Base-by-base conservation (phyloP, 2,329 filamentous ascomycete genomes). In the Aspergillus sp. region DNA sequence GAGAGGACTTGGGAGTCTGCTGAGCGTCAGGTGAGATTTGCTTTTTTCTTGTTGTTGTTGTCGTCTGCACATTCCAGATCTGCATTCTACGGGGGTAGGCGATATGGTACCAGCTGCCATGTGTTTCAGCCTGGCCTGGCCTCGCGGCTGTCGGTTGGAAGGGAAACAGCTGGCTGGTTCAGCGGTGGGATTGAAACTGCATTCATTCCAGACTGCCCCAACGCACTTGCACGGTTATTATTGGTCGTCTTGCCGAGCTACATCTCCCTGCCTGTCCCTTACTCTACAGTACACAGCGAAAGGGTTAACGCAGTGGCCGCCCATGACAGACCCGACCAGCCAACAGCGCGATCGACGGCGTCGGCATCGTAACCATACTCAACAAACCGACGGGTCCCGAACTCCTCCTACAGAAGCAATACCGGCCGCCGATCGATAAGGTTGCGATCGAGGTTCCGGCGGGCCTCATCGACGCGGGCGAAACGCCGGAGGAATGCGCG, bases 381-480 rank as follows among this genome's bases (percentile, higher is more conserved):
- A 64, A 66, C 16, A 70, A 76, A 3, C 54, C 66, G 1, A 66
- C 63, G 22, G 72, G 73, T 8, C 53, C 61, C 17, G 55, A 66
- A 43, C 39, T 67, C 25, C 62, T 77, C 30, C 63, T 77, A 30
- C 69, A 75, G 39, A 65, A 75, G 37, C 71, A 79, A 46, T 78
- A 75, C 51, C 67, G 75, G 3, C 74, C 75, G 1, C 73, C 74
- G 0, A 66, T 75, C 24, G 66, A 74, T 35, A 72, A 69, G 15
- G 58, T 73, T 22, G 71, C 69, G 30, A 72, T 78, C 30, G 74
- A 79, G 47, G 68, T 77, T 4, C 74, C 74, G 0, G 73, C 74
- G 0, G 74, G 74, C 0, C 58, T 78, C 15, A 68, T 78, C 19
- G 74, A 78, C 45, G 67, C 63, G 26, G 67, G 66, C 10, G 74